phyloP scores from a whole-genome alignment of 2,329 filamentous ascomycete species.

The Trichoderma guizhouense region DNA sequence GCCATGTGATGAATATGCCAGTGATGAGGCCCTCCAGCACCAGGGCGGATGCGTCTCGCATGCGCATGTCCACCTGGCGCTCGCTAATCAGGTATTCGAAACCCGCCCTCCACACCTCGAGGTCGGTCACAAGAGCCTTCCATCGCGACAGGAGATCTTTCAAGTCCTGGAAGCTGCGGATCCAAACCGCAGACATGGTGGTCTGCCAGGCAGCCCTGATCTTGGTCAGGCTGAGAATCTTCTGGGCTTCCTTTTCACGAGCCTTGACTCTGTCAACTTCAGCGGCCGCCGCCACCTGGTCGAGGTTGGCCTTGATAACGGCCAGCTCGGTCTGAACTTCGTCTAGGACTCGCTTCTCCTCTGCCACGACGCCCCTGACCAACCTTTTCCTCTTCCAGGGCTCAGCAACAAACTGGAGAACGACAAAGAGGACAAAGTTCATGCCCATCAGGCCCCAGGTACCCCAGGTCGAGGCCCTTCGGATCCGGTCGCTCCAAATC shows the following conservation, averaged over 20 bases:
- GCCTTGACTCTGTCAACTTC: not conserved
- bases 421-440: conserved; percentile 83
- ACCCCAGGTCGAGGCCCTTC: conserved; percentile 95
- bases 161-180: conserved; percentile 33
- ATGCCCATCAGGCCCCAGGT: conserved; percentile 98
- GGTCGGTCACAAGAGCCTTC: conserved; percentile 42
- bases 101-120: conserved; percentile 46
- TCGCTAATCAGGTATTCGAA: conserved; percentile 64
- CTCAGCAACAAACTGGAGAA: conserved; percentile 85
- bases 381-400: conserved; percentile 83
- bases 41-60: conserved; percentile 68
- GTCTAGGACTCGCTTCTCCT: conserved; percentile 60
- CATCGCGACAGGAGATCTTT: conserved; percentile 38
- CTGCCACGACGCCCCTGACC: conserved; percentile 77
- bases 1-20: conserved; percentile 59
- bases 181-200: conserved; percentile 3
- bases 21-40: conserved; percentile 64
- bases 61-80: conserved; percentile 58
- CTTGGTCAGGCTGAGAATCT: not conserved
- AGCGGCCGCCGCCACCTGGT: conserved; percentile 25
- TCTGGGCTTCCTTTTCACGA: not conserved
- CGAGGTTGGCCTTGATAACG: conserved; percentile 31
- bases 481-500: conserved; percentile 97
- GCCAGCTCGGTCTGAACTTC: conserved; percentile 45
- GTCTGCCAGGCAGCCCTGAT: not conserved